Evolutionary conservation across 768 basidiomycete species (phyloP).

Genomic region (Wakefieldia striispora): DNA sequence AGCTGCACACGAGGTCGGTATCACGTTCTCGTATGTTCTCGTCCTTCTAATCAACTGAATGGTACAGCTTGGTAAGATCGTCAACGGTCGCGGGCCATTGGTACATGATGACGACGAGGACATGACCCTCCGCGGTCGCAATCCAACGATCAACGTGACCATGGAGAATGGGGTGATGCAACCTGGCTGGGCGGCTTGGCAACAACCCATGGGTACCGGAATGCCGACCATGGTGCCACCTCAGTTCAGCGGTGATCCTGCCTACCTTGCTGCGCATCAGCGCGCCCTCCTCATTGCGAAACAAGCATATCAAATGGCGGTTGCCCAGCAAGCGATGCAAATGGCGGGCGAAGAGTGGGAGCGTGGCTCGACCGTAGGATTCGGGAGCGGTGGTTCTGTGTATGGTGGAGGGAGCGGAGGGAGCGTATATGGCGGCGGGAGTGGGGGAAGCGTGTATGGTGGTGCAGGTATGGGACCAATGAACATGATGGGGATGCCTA

Average conservation of each 20-base stretch:
- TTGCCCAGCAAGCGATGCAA: constrained; percentile 87
- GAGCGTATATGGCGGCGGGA: constrained; percentile 46
- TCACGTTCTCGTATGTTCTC: not conserved
- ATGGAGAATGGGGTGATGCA: constrained; percentile 32
- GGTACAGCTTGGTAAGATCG: constrained; percentile 77
- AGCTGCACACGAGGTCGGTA: constrained; percentile 77
- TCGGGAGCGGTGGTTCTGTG: constrained; percentile 35
- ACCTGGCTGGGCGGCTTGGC: constrained; percentile 36
- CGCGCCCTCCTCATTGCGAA: constrained; percentile 86
- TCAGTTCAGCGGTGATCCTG: constrained; percentile 49
- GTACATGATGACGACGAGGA: constrained; percentile 51
- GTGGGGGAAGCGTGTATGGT: constrained; percentile 31
- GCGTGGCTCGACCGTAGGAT: constrained; percentile 59
- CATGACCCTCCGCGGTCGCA: constrained; percentile 22
- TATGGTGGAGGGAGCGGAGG: constrained; percentile 40
- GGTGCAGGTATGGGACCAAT: constrained; percentile 37
- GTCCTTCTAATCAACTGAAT: constrained; percentile 5
- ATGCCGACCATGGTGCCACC: constrained; percentile 37
- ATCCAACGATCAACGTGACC: constrained; percentile 37
- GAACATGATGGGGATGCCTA: constrained; percentile 40
- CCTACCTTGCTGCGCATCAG: constrained; percentile 73
- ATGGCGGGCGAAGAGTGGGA: constrained; percentile 93
- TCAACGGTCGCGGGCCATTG: constrained; percentile 73
- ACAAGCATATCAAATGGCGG: constrained; percentile 86
- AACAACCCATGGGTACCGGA: constrained; percentile 25